Percentiles rank a stretch among this genome's conserved stretches.
These are phyloP conservation scores for Croton setiger DNA, from an alignment of 441 rosid genomes.

Conservation along the genomic window DNA sequence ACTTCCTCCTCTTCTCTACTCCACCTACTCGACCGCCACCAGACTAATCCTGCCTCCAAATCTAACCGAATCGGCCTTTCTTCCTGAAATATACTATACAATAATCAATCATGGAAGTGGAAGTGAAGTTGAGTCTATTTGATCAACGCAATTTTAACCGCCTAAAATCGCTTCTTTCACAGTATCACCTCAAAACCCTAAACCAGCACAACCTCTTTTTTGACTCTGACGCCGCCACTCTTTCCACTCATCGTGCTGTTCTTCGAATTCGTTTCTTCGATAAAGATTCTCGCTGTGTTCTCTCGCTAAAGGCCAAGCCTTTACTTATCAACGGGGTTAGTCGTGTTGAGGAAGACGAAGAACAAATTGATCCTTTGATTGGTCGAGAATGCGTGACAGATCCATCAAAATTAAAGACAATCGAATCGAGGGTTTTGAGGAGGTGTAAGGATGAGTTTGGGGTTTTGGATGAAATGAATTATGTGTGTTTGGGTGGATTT, in stretches of 20 bases:
- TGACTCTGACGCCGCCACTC: constrained; percentile 48
- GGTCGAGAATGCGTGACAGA: constrained; percentile 45
- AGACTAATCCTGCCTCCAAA: constrained; percentile 46
- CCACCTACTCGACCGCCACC: constrained; percentile 46
- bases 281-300: constrained; percentile 40
- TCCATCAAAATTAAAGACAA: constrained; percentile 32
- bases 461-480: constrained; percentile 35
- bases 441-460: constrained; percentile 74
- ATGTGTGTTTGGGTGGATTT: constrained; percentile 78
- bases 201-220: constrained; percentile 68
- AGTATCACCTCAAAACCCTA: constrained; percentile 52
- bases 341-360: constrained; percentile 84
- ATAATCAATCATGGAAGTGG: constrained; percentile 53
- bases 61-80: constrained; percentile 65
- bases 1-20: constrained; percentile 42
- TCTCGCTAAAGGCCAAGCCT: constrained; percentile 67
- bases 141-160: constrained; percentile 40
- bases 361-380: constrained; percentile 40
- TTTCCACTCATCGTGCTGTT: constrained; percentile 56
- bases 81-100: constrained; percentile 1
- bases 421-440: constrained; percentile 51
- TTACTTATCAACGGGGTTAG: constrained; percentile 60
- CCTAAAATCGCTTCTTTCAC: constrained; percentile 47
- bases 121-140: constrained; percentile 64
- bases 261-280: constrained; percentile 66